phyloP scores from a whole-genome alignment of 768 basidiomycete species.

The Guyanaporus albipodus region DNA sequence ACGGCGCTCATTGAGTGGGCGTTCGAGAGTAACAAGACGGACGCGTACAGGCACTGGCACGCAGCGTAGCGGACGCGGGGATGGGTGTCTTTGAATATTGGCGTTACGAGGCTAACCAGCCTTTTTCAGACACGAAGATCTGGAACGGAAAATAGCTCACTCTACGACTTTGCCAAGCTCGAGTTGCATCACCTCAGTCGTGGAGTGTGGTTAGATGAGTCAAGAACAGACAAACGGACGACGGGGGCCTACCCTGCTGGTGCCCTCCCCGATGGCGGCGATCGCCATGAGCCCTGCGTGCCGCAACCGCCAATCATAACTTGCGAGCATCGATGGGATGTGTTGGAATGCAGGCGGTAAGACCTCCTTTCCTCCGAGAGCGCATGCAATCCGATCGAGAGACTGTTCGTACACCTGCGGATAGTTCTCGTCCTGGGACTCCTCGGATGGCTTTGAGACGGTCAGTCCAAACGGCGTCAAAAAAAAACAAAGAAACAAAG shows the following conservation, averaged over 20 bases:
- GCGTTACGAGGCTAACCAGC: constrained; percentile 57
- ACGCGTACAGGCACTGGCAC: constrained; percentile 75
- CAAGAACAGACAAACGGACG: background rate
- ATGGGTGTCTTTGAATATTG: constrained; percentile 75
- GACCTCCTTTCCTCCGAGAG: constrained; percentile 70
- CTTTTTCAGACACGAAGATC: background rate
- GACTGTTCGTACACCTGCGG: constrained; percentile 80
- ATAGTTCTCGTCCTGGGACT: constrained; percentile 57
- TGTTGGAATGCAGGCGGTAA: constrained; percentile 79
- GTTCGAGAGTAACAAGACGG: background rate
- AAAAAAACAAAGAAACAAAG: constrained; percentile 10
- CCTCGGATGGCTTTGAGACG: constrained; percentile 52
- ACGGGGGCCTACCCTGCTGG: constrained; percentile 49
- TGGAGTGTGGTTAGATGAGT: too few relatives aligned
- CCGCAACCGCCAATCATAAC: constrained; percentile 79
- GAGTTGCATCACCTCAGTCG: constrained; percentile 64
- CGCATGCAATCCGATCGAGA: constrained; percentile 76
- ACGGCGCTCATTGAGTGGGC: background rate
- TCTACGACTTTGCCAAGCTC: constrained; percentile 79
- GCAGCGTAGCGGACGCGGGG: constrained; percentile 73
- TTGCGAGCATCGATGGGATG: constrained; percentile 77
- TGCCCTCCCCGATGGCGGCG: constrained; percentile 82
- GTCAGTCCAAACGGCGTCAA: background rate
- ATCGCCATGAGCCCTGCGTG: constrained; percentile 89
- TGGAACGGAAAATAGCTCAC: constrained; percentile 40